A percentile compares a stretch with the other conserved stretches of the same genome.
Conservation (phyloP, 495 filamentous ascomycete species). For the Penicillium waksmanii region DNA sequence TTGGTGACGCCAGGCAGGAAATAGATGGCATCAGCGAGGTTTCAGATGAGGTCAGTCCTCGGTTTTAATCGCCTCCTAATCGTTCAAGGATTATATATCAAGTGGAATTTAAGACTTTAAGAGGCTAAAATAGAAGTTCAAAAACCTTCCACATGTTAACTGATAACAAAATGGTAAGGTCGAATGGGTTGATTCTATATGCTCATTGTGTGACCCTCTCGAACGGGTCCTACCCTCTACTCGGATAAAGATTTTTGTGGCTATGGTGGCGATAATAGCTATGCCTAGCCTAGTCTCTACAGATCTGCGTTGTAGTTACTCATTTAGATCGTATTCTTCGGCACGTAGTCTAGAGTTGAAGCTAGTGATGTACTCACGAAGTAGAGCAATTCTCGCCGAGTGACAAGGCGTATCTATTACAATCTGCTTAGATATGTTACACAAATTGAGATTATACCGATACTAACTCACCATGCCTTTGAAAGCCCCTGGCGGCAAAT, state of each 20-base stretch:
- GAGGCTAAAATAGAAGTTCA: neutral
- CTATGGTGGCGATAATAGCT: neutral
- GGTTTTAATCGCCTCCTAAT: neutral
- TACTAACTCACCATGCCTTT: too few species aligned
- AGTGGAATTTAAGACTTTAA: neutral
- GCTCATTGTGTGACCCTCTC: slow-evolving; percentile 4
- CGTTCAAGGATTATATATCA: neutral
- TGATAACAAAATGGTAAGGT: neutral
- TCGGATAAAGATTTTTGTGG: neutral
- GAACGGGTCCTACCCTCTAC: slow-evolving; percentile 14
- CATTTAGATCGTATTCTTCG: neutral
- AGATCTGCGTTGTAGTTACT: neutral
- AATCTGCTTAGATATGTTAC: neutral
- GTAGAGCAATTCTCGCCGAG: neutral
- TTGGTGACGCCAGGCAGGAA: slow-evolving; percentile 4
- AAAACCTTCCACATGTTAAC: slow-evolving; percentile 16
- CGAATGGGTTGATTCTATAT: neutral
- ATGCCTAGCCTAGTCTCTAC: neutral
- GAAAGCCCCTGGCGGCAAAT: too few species aligned
- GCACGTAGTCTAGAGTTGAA: neutral
- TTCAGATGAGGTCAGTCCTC: slow-evolving; percentile 11
- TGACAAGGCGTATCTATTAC: neutral
- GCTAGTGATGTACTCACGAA: neutral
- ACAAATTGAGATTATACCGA: neutral
- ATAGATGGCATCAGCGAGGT: slow-evolving; percentile 5